Evolutionary conservation across 345 rosid genomes (phyloP).

Genomic region (Brassica nigra): DNA sequence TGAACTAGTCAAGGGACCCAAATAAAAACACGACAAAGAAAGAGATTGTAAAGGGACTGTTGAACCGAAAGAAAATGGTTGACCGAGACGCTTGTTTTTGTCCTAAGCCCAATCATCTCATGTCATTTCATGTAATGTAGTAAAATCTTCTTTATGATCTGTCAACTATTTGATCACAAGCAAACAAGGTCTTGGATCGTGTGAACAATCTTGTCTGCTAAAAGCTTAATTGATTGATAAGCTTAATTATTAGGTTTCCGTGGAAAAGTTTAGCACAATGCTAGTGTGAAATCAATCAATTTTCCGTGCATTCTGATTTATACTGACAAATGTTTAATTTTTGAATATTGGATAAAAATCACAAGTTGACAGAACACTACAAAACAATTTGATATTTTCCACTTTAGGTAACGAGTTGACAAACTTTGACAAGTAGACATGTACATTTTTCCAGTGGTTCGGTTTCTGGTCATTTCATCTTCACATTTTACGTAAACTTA

Average conservation of each 20-base stretch:
- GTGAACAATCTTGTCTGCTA: slow-evolving; percentile 14
- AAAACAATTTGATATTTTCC: slow-evolving; percentile 17
- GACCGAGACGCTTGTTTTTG: slow-evolving; percentile 28
- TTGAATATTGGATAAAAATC: background rate
- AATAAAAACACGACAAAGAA: slow-evolving; percentile 25
- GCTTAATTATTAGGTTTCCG: slow-evolving; percentile 11
- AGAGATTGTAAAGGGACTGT: slow-evolving; percentile 31
- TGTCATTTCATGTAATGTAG: slow-evolving; percentile 36
- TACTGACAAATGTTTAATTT: background rate
- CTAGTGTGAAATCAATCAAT: background rate
- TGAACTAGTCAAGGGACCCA: slow-evolving; percentile 34
- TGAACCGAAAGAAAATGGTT: slow-evolving; percentile 29
- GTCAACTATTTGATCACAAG: slow-evolving; percentile 30
- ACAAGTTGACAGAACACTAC: slow-evolving; percentile 8
- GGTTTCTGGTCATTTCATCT: slow-evolving; percentile 21
- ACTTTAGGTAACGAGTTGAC: slow-evolving; percentile 34
- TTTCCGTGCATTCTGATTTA: background rate
- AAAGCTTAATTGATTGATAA: slow-evolving; percentile 29
- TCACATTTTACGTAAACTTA: background rate
- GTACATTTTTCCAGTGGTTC: slow-evolving; percentile 17
- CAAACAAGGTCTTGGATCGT: slow-evolving; percentile 26
- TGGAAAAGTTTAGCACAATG: background rate
- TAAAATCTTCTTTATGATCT: slow-evolving; percentile 29
- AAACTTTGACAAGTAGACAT: slow-evolving; percentile 26
- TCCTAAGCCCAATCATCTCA: slow-evolving; percentile 34